phyloP scores from a whole-genome alignment of 1,284 basidiomycete genomes.

The Tremellales sp. region DNA sequence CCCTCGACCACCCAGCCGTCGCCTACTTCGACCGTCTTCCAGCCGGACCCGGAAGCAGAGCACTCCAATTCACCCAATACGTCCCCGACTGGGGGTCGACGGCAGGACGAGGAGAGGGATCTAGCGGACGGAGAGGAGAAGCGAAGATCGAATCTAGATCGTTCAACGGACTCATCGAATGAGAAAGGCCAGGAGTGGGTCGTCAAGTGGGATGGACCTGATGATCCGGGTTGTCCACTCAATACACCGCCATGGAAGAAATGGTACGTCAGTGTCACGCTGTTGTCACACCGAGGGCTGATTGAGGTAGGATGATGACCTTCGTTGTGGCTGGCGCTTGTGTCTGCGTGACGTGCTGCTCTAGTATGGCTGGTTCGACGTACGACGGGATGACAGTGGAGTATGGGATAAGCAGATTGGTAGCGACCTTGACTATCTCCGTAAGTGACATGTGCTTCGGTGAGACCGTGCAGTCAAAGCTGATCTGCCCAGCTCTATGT shows the following conservation, averaged over 20 bases:
- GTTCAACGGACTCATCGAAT: no score
- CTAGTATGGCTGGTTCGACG: constrained; percentile 65
- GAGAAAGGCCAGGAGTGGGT: constrained; percentile 24
- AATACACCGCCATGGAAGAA: constrained; percentile 34
- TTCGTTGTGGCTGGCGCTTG: constrained; percentile 26
- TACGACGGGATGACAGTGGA: constrained; percentile 59
- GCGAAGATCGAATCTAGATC: neutral
- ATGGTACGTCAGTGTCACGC: constrained; percentile 27
- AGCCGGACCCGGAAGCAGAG: neutral
- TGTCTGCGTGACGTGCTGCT: constrained; percentile 65
- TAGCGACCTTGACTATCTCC: constrained; percentile 68
- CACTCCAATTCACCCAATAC: no score
- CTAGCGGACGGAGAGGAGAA: neutral
- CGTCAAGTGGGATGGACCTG: constrained; percentile 34
- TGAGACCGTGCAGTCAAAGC: no score
- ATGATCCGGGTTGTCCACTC: constrained; percentile 35
- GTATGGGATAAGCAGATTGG: constrained; percentile 60
- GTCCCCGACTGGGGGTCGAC: neutral
- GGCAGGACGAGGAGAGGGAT: neutral
- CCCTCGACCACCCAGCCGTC: neutral
- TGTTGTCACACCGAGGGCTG: neutral
- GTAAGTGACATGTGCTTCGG: neutral
- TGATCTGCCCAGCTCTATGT: constrained; percentile 53
- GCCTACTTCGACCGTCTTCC: neutral
- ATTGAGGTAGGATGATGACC: constrained; percentile 25